phyloP scores from a whole-genome alignment of 805 yeast species.

The Yamadazyma olivae region DNA sequence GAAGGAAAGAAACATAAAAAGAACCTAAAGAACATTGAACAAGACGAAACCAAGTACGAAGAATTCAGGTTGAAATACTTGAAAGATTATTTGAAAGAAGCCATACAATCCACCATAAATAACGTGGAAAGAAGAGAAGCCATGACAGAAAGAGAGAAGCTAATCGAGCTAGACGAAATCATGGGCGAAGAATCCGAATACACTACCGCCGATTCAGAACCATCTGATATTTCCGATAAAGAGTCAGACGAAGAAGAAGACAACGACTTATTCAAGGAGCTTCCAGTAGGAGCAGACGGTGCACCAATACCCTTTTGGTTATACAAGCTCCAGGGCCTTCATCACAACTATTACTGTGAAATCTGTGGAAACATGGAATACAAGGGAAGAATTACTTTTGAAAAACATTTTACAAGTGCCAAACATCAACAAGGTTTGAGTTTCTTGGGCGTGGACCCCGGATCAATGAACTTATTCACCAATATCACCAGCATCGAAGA shows the following conservation, averaged over 20 bases:
- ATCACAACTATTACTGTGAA: constrained; percentile 72
- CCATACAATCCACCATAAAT: constrained; percentile 48
- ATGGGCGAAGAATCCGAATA: constrained; percentile 36
- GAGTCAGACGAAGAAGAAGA: constrained; percentile 17
- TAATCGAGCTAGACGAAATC: constrained; percentile 45
- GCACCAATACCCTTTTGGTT: constrained; percentile 92
- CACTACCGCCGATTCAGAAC: constrained; percentile 31
- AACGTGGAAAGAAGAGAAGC: constrained; percentile 65
- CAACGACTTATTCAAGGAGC: constrained; percentile 47
- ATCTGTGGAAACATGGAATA: constrained; percentile 76
- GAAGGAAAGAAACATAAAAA: constrained; percentile 72
- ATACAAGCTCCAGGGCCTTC: constrained; percentile 83
- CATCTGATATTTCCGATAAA: constrained; percentile 13
- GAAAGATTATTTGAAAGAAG: constrained; percentile 33
- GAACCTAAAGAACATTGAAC: constrained; percentile 21
- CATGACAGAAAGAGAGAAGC: constrained; percentile 68
- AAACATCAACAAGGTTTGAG: constrained; percentile 72
- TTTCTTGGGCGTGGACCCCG: constrained; percentile 67
- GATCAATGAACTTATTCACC: constrained; percentile 44
- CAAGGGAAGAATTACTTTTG: constrained; percentile 70
- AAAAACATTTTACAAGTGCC: constrained; percentile 68
- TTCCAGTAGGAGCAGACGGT: constrained; percentile 87
- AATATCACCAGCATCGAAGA: constrained; percentile 69
- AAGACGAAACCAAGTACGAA: constrained; percentile 9
- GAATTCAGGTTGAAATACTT: constrained; percentile 41